Evolutionary conservation across 106 monocot species (phyloP).

Genomic region (Acanthochlamys bracteata): DNA sequence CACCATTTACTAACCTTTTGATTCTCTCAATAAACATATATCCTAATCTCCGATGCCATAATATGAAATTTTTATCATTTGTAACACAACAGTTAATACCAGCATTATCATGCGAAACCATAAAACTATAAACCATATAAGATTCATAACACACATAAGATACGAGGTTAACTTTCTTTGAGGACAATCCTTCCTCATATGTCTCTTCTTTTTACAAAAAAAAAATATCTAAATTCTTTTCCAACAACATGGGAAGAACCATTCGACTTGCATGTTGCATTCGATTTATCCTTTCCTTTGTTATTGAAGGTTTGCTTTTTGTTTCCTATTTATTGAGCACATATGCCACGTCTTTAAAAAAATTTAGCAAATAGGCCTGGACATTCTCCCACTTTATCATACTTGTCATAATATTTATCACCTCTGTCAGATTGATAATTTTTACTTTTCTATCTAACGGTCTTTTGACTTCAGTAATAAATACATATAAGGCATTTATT

Average conservation of each 20-base stretch:
- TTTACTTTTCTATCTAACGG: too few species aligned
- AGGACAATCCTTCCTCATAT: conserved; percentile 7
- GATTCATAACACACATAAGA: conserved; percentile 16
- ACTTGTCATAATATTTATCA: too few species aligned
- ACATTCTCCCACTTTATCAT: too few species aligned
- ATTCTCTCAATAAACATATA: conserved; percentile 1
- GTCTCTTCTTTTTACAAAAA: conserved; percentile 4
- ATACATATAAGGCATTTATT: too few species aligned
- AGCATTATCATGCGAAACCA: conserved; percentile 3
- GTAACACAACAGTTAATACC: not conserved
- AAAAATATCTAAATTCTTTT: conserved; percentile 8
- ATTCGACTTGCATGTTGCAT: not conserved
- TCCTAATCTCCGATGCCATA: conserved; percentile 5
- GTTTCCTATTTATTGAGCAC: not conserved
- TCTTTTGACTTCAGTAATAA: too few species aligned
- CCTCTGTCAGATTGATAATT: too few species aligned
- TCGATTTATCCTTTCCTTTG: not conserved
- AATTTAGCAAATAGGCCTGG: too few species aligned
- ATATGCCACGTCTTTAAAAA: too few species aligned
- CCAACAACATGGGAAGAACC: too few species aligned
- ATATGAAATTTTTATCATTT: not conserved
- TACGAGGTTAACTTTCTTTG: conserved; percentile 12
- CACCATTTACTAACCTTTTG: conserved; percentile 2
- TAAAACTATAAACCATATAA: conserved; percentile 2
- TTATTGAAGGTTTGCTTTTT: not conserved